Percentiles rank a stretch among this genome's conserved stretches.
phyloP scores from a whole-genome alignment of 805 yeast species.

The Candida pseudofarinosa region DNA sequence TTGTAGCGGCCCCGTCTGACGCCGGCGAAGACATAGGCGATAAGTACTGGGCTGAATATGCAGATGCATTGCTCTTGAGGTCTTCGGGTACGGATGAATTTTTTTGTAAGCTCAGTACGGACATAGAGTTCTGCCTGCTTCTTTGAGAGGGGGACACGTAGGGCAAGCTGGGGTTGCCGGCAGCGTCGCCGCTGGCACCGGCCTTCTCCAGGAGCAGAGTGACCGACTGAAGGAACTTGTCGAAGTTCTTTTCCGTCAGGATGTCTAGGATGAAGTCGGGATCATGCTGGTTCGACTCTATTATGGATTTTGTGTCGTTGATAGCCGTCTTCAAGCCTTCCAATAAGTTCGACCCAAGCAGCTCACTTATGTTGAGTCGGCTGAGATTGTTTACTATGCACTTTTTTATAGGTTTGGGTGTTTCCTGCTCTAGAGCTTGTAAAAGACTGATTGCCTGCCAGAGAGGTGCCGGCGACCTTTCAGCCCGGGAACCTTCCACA shows the following conservation, averaged over 20 bases:
- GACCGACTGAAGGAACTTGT: slow-evolving; percentile 25
- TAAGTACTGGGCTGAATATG: background rate
- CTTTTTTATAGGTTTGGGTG: slow-evolving; percentile 50
- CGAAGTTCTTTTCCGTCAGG: slow-evolving; percentile 26
- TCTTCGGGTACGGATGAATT: slow-evolving; percentile 1
- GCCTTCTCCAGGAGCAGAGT: slow-evolving; percentile 22
- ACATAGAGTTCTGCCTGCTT: slow-evolving; percentile 2
- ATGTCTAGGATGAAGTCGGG: slow-evolving; percentile 31
- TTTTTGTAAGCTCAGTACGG: background rate
- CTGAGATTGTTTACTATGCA: slow-evolving; percentile 49
- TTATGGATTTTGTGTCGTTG: slow-evolving; percentile 26
- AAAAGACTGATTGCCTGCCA: slow-evolving; percentile 54
- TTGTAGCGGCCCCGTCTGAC: background rate
- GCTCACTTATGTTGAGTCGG: slow-evolving; percentile 36
- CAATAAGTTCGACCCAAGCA: slow-evolving; percentile 25
- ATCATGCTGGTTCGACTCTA: slow-evolving; percentile 19
- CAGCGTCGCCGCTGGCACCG: background rate
- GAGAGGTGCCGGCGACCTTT: slow-evolving; percentile 49
- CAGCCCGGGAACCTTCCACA: slow-evolving; percentile 36
- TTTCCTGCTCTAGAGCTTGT: slow-evolving; percentile 45
- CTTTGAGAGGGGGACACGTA: slow-evolving; percentile 1
- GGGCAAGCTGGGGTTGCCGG: background rate
- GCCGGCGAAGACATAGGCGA: background rate
- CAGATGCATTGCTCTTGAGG: slow-evolving; percentile 10
- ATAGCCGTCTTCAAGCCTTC: slow-evolving; percentile 31